A percentile compares a stretch with the other conserved stretches of the same genome.
These are phyloP conservation scores for Trichoderma sp. DNA, from an alignment of 2,329 filamentous ascomycete genomes.

Conservation along the genomic window DNA sequence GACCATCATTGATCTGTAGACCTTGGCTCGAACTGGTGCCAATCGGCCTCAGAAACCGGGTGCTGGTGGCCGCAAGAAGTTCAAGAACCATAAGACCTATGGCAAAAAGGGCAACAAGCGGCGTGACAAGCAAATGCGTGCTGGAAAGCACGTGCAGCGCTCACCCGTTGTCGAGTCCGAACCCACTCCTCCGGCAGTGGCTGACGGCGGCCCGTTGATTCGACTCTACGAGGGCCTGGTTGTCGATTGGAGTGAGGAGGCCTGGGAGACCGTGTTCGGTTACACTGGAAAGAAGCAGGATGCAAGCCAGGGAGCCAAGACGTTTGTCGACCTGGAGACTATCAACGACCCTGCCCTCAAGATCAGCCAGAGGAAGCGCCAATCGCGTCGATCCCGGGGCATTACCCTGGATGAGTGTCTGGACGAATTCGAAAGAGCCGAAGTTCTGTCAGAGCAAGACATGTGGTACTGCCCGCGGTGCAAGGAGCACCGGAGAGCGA, in stretches of 20 bases:
- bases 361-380: constrained; percentile 64
- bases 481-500: constrained; percentile 88
- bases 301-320: constrained; percentile 61
- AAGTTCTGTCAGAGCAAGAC: constrained; percentile 91
- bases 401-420: constrained; percentile 88
- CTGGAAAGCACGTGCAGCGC: constrained; percentile 45
- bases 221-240: constrained; percentile 82
- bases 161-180: constrained; percentile 39
- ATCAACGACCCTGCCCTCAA: constrained; percentile 66
- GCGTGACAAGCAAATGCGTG: constrained; percentile 47
- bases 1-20: constrained; percentile 7
- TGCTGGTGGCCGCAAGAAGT: constrained; percentile 50
- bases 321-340: constrained; percentile 56
- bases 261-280: constrained; percentile 71
- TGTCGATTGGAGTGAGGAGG: constrained; percentile 78
- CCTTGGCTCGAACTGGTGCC: constrained; percentile 26
- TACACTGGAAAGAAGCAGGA: constrained; percentile 40
- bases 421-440: constrained; percentile 90
- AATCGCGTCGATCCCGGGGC: constrained; percentile 59
- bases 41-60: constrained; percentile 35
- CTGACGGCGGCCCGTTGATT: constrained; percentile 65
- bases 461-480: constrained; percentile 97
- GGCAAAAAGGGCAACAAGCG: constrained; percentile 54
- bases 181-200: constrained; percentile 44
- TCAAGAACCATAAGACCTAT: constrained; percentile 50